phyloP scores from a whole-genome alignment of 2,329 filamentous ascomycete genomes.

The Fusarium caatingaense region DNA sequence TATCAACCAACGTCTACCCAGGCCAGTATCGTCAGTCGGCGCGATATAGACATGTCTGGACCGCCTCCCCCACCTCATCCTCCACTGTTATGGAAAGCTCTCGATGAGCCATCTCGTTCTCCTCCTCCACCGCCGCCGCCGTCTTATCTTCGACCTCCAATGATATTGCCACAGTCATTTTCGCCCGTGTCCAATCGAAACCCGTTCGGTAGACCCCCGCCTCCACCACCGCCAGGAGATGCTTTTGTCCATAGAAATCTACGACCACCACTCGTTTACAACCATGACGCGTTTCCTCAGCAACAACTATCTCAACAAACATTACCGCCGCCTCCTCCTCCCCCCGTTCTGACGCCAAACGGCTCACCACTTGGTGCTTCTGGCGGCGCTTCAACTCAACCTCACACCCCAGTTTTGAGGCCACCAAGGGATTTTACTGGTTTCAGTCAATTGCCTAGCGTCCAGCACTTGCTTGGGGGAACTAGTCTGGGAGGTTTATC shows the following conservation, averaged over 20 bases:
- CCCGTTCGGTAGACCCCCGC: slow-evolving; percentile 11
- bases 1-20: slow-evolving; percentile 47
- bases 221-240: slow-evolving; percentile 26
- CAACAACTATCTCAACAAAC: slow-evolving; percentile 7
- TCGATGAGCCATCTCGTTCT: slow-evolving; percentile 3
- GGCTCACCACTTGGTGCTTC: neutral
- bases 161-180: slow-evolving; percentile 9
- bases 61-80: slow-evolving; percentile 37
- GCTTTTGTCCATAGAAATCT: slow-evolving; percentile 20
- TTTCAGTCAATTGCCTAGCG: slow-evolving; percentile 4
- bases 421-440: slow-evolving; percentile 7
- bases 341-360: neutral
- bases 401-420: neutral
- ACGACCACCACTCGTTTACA: slow-evolving; percentile 16
- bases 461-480: neutral
- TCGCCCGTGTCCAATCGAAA: slow-evolving; percentile 2
- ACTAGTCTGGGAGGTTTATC: neutral
- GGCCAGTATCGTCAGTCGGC: slow-evolving; percentile 46
- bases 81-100: slow-evolving; percentile 13
- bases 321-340: slow-evolving; percentile 16
- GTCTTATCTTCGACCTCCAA: slow-evolving; percentile 18
- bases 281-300: slow-evolving; percentile 13
- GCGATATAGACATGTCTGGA: slow-evolving; percentile 38
- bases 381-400: neutral
- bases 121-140: slow-evolving; percentile 2